A percentile compares a stretch with the other conserved stretches of the same genome.
Conservation (phyloP, 306 rosid species). For the Citrullus colocynthis region DNA sequence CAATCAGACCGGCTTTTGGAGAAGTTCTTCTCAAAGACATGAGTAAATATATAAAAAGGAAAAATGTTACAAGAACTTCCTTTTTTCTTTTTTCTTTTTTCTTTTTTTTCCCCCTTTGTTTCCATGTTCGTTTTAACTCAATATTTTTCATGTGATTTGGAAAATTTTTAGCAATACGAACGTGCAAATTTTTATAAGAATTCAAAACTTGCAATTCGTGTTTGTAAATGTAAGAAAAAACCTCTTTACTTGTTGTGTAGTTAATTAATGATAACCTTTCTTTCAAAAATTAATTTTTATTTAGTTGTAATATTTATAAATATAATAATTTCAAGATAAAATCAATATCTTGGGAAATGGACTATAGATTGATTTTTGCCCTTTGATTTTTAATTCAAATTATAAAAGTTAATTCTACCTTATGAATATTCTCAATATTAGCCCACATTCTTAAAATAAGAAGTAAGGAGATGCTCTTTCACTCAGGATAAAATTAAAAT, state of each 20-base stretch:
- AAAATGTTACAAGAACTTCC: neutral
- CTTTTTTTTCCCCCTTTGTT: neutral
- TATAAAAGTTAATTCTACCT: too few species aligned
- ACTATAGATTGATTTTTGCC: too few species aligned
- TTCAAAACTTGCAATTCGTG: neutral
- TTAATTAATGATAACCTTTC: neutral
- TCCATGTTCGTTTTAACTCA: neutral
- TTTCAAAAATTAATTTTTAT: too few species aligned
- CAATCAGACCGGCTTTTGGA: conserved; percentile 62
- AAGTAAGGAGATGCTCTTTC: too few species aligned
- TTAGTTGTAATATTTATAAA: too few species aligned
- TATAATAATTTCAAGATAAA: too few species aligned
- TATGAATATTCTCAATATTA: too few species aligned
- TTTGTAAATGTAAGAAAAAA: neutral
- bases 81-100: neutral
- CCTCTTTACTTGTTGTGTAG: neutral
- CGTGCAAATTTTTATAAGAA: neutral
- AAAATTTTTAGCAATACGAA: neutral
- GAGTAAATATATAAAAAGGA: neutral
- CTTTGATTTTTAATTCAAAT: too few species aligned
- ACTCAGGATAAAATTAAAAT: too few species aligned
- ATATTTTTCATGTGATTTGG: neutral
- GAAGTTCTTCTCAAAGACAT: conserved; percentile 41
- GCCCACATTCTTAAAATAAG: too few species aligned
- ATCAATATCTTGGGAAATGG: too few species aligned